These are phyloP conservation scores for Mycena sanguinolenta DNA, from an alignment of 768 basidiomycete species.

Conservation along the genomic window DNA sequence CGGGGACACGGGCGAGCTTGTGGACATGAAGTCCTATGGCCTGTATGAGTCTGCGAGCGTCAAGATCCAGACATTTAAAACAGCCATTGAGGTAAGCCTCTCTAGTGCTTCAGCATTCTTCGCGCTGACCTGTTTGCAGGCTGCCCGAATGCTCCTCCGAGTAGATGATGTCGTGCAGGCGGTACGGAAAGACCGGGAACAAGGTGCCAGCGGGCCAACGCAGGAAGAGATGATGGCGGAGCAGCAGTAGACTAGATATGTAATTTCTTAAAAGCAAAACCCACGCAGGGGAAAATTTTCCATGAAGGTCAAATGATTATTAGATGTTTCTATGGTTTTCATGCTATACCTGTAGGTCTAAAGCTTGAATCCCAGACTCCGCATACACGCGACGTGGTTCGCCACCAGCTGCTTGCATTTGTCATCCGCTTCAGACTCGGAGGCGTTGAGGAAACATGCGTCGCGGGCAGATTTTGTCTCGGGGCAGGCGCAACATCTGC, in stretches of 20 bases:
- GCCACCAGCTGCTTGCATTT: conserved; percentile 87
- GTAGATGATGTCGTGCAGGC: conserved; percentile 96
- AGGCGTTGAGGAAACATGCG: conserved; percentile 90
- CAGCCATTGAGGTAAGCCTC: conserved; percentile 85
- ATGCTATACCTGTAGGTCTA: conserved; percentile 45
- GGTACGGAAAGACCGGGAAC: conserved; percentile 79
- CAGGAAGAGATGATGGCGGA: conserved; percentile 70
- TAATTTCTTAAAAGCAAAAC: conserved; percentile 3
- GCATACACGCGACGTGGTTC: conserved; percentile 93
- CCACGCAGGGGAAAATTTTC: conserved; percentile 20
- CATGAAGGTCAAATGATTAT: conserved; percentile 26
- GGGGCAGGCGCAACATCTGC: conserved; percentile 96
- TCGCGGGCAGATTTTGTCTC: conserved; percentile 93
- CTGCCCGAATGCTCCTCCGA: conserved; percentile 90
- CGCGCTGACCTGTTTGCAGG: conserved; percentile 54
- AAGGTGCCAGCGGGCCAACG: conserved; percentile 59
- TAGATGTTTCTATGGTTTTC: conserved; percentile 11
- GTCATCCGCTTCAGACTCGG: conserved; percentile 73
- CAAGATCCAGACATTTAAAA: conserved; percentile 98
- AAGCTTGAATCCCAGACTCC: conserved; percentile 88
- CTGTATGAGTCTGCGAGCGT: conserved; percentile 97
- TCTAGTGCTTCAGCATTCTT: conserved; percentile 6
- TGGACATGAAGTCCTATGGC: conserved; percentile 95
- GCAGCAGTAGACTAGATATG: conserved; percentile 30
- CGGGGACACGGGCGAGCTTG: conserved; percentile 95